These are phyloP conservation scores for Fonsecaea nubica DNA, from an alignment of 2,329 filamentous ascomycete genomes.

Conservation along the genomic window DNA sequence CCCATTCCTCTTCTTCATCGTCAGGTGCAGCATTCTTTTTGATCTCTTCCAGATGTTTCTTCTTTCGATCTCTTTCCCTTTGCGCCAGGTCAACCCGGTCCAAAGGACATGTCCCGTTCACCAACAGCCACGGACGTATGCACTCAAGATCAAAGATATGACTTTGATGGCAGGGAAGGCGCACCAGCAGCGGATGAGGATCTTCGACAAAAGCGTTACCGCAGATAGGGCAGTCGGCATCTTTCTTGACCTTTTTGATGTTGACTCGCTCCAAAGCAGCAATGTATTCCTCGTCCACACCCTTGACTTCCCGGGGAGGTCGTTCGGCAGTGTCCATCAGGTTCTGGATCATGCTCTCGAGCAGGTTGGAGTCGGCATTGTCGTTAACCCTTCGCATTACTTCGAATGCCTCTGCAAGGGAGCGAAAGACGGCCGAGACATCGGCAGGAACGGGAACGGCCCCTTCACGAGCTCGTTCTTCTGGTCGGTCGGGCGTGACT, in stretches of 20 bases:
- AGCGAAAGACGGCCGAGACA: slow-evolving; percentile 64
- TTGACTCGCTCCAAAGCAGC: slow-evolving; percentile 40
- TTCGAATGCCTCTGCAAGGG: slow-evolving; percentile 66
- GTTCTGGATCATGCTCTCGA: slow-evolving; percentile 62
- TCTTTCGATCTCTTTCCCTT: slow-evolving; percentile 57
- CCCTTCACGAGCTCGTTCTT: slow-evolving; percentile 60
- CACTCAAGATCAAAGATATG: slow-evolving; percentile 71
- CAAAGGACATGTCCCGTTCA: slow-evolving; percentile 69
- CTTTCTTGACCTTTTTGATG: slow-evolving; percentile 41
- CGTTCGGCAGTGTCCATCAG: slow-evolving; percentile 63
- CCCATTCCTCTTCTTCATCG: slow-evolving; percentile 56
- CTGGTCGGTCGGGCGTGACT: slow-evolving; percentile 59
- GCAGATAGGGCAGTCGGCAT: slow-evolving; percentile 59
- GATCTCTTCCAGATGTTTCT: slow-evolving; percentile 49
- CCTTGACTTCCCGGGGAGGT: slow-evolving; percentile 66
- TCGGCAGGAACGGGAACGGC: slow-evolving; percentile 67
- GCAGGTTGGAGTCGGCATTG: slow-evolving; percentile 51
- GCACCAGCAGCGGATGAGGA: slow-evolving; percentile 67
- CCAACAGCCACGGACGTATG: slow-evolving; percentile 68
- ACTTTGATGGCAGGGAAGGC: slow-evolving; percentile 65
- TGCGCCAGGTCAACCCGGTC: slow-evolving; percentile 66
- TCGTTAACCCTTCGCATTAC: slow-evolving; percentile 59
- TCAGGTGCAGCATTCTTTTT: slow-evolving; percentile 42
- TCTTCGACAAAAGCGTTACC: slow-evolving; percentile 62
- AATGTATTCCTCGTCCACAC: slow-evolving; percentile 61